Evolutionary conservation across 441 rosid species (phyloP), one percentile per base, ranked within the genome.

Genomic region (Breynia disticha): DNA sequence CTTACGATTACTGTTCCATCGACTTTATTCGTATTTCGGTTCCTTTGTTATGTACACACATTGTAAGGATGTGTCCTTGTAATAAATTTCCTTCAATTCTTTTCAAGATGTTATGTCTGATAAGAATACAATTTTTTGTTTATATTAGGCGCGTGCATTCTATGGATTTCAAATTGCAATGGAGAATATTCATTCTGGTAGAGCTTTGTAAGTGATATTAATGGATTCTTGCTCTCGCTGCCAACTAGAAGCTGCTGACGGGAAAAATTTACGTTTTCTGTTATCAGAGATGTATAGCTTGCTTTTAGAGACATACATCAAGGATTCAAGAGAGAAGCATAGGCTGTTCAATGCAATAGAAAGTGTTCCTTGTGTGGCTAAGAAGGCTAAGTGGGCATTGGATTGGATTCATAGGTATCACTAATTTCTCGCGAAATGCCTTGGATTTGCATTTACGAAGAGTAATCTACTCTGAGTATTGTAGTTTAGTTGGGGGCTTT

Each of bases 101-200:
- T 16, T 62, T 54, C 46, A 48, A 55, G 13, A n/a, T 41, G 39
- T 50, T 39, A 11, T 22, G 54, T 28, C 28, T 75, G 57, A 68
- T 54, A 68, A 3, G 56, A 19, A 39, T 9, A 10, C 47, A 59
- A 37, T 49, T 7, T 24, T 22, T 51, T 62, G 19, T 61, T 43
- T 43, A 52, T 57, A 39, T 68, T 79, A 88, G 95, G 95, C 95
- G 57, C 79, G 95, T 32, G 95, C 97, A 42, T 86, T 90, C 74
- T 90, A 86, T 59, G 89, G 91, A 47, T 90, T 90, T 70, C 95
- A 90, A 76, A 84, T 87, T 42, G 95, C 95, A 18, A 90, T 87
- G 94, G 95, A 87, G 76, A 90, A 90, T 63, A 74, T 90, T 72
- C 97, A 87, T 77, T 87, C 96, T 12, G 97, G 97, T 90, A 80